Evolutionary conservation across 23 red algal species (phyloP).

Genomic region (Cyanidiococcus yangmingshanensis): DNA sequence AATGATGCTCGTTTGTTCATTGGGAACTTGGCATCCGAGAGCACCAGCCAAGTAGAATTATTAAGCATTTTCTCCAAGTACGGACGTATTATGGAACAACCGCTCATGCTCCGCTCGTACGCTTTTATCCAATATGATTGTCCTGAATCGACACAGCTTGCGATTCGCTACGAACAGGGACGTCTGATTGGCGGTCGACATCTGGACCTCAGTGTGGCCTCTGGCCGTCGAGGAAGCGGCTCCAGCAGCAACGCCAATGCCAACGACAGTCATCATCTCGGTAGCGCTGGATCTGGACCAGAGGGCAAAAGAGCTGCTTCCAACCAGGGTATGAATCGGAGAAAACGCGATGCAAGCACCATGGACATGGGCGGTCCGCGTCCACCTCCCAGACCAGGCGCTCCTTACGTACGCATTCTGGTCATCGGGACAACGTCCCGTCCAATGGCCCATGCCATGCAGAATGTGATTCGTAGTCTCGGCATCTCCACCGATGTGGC

Average conservation of each 20-base stretch:
- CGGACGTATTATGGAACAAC: slow-evolving; percentile 74
- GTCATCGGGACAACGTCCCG: slow-evolving; percentile 63
- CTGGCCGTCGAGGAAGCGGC: neutral
- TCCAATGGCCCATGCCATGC: slow-evolving; percentile 46
- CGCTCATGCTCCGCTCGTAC: slow-evolving; percentile 71
- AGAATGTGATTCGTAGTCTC: slow-evolving; percentile 43
- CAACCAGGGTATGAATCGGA: neutral
- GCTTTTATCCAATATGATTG: slow-evolving; percentile 87
- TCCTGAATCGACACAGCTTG: slow-evolving; percentile 43
- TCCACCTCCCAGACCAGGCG: neutral
- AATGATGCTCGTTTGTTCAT: slow-evolving; percentile 76
- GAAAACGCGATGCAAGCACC: neutral
- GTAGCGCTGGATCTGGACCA: neutral
- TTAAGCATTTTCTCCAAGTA: slow-evolving; percentile 81
- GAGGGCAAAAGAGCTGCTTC: neutral
- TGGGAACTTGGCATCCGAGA: slow-evolving; percentile 83
- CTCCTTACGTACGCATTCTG: slow-evolving; percentile 47
- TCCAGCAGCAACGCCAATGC: neutral
- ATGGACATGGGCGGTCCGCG: neutral
- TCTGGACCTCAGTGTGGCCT: slow-evolving; percentile 63
- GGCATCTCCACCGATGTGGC: slow-evolving; percentile 49
- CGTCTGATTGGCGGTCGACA: slow-evolving; percentile 63
- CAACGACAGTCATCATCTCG: neutral
- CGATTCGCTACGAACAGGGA: slow-evolving; percentile 67
- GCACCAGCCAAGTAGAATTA: slow-evolving; percentile 47